Evolutionary conservation across 495 filamentous ascomycete genomes (phyloP), one percentile per base, ranked within the genome.

Genomic region (Lasiosphaeria miniovina): DNA sequence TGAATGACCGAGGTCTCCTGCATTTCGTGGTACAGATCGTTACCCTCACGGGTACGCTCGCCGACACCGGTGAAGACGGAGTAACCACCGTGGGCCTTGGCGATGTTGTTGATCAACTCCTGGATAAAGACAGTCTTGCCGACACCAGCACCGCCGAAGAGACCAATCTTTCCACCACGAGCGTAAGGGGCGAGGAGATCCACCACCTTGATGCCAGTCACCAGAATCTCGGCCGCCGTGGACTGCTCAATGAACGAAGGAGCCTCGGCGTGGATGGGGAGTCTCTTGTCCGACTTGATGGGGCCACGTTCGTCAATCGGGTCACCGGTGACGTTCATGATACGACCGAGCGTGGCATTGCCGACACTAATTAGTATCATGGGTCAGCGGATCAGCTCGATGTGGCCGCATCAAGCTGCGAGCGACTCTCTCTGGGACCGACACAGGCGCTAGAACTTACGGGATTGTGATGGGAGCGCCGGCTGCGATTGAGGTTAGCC

Each of bases 1-100:
- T 98, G 84, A 81, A 98, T 98, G 86, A 98, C 94, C 82, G 88
- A 87, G 73, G 94, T 98, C 84, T 98, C 93, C 85, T 98, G 94
- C 94, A 98, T 98, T 89, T 98, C 94, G 84, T 98, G 95, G 89
- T 98, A 98, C 86, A 98, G 82, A 88, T 98, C 94, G 87, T 98
- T 98, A 87, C 94, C 94, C 88, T 98, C 94, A 89, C 94, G 94
- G 73, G 94, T 98, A 84, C 94, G 94, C 89, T 98, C 94, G 72
- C 94, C 94, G 79, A 98, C 94, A 91, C 94, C 94, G 75, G 90
- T 96, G 88, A 98, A 98, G 71, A 98, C 95, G 65, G 94, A 98
- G 89, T 95, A 98, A 93, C 94, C 94, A 94, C 94, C 95, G 83
- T 98, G 94, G 71, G 94, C 94, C 87, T 98, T 98, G 82, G 94